Conservation (phyloP, 495 filamentous ascomycete species). For the Penicillium canescens region DNA sequence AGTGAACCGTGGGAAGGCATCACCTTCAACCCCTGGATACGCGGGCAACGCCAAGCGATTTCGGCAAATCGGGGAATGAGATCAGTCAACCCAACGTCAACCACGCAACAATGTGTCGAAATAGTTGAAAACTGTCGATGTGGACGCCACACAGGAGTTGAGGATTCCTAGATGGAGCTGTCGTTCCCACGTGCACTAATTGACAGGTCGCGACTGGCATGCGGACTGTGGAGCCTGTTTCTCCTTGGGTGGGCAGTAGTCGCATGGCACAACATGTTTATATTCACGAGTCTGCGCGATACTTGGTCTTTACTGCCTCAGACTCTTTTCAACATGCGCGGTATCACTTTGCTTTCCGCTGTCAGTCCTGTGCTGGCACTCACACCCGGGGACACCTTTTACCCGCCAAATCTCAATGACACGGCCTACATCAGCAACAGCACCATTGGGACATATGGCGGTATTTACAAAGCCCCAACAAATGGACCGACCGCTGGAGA, state of each 20-base stretch:
- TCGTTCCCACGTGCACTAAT: slow-evolving; percentile 1
- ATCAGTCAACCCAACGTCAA: no score
- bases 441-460: slow-evolving; percentile 42
- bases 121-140: not conserved
- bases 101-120: no score
- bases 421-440: slow-evolving; percentile 39
- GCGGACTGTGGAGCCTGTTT: not conserved
- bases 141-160: not conserved
- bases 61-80: no score
- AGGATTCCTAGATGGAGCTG: not conserved
- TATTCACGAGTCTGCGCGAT: not conserved
- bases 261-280: not conserved
- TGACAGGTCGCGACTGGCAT: slow-evolving; percentile 2
- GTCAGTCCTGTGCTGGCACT: slow-evolving; percentile 11
- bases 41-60: no score
- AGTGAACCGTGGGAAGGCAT: no score
- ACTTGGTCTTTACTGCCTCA: not conserved
- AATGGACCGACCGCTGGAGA: slow-evolving; percentile 25
- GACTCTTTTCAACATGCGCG: slow-evolving; percentile 14
- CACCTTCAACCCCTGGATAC: no score
- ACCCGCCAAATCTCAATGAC: slow-evolving; percentile 38
- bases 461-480: slow-evolving; percentile 36
- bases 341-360: slow-evolving; percentile 8
- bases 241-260: not conserved
- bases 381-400: slow-evolving; percentile 36